Base-by-base conservation (phyloP, 768 basidiomycete genomes). In the Pleurotus platypus region DNA sequence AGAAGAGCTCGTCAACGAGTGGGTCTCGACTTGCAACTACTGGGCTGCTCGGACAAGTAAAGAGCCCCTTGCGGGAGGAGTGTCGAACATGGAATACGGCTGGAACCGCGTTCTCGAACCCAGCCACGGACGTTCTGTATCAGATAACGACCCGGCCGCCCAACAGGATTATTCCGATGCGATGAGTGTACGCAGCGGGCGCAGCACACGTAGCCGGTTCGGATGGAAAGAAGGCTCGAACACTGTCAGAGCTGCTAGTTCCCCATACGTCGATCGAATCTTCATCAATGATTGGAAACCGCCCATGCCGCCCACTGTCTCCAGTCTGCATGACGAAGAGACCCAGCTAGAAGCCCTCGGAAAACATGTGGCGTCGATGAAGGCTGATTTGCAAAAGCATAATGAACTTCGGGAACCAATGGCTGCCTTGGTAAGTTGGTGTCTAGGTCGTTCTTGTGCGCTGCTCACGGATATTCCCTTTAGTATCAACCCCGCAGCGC, bases 61-160 rank as follows among this genome's bases (percentile, higher is more conserved):
- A 64, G 95, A 98, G 67, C 97, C 97, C 1, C 80, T 99, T 2
- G 82, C 90, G 1, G 97, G 97, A 4, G 97, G 97, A 20, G 95
- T 99, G 6, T 94, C 93, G 49, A 99, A 98, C 73, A 96, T 98
- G 91, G 97, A 99, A 70, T 97, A 98, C 67, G 97, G 97, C 7
- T 99, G 97, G 97, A 95, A 85, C 69, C 82, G 92, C 16, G 80
- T 93, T 6, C 63, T 76, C 22, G 88, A 88, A 58, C 66, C 78
- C 2, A 69, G 75, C 16, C 82, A 82, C 57, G 73, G 71, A 1
- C 80, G 81, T 5, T 80, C 85, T 9, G 68, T 74, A 20, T 85
- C 88, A 18, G 86, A 90, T 55, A 78, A 78, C 54, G 85, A 84
- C 48, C 67, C 79, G 13, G 51, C 75, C 9, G 70, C 71, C 48